Conservation (phyloP, 2,329 filamentous ascomycete species). For the Beauveria australis region DNA sequence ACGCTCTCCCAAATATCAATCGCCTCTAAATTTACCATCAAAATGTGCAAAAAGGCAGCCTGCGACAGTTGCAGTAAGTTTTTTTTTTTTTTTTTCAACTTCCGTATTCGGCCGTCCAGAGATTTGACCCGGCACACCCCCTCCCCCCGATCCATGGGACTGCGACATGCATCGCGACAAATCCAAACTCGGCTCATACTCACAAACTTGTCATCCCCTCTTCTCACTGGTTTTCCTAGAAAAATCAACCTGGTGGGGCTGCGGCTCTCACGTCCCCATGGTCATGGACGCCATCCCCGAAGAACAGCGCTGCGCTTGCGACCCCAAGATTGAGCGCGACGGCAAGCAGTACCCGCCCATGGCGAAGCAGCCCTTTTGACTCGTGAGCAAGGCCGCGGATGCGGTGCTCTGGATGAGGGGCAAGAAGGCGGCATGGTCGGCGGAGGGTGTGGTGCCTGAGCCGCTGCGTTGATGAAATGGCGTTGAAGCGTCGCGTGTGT, state of each 20-base stretch:
- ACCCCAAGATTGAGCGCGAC: slow-evolving; percentile 52
- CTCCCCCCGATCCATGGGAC: neutral
- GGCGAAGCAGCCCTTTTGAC: slow-evolving; percentile 37
- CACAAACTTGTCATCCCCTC: neutral
- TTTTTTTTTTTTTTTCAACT: slow-evolving; percentile 13
- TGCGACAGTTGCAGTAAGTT: slow-evolving; percentile 56
- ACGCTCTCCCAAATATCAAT: too few relatives aligned
- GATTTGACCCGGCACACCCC: too few relatives aligned
- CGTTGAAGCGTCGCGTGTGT: neutral
- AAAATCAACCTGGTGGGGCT: slow-evolving; percentile 58
- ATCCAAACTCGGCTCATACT: neutral
- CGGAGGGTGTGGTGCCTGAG: slow-evolving; percentile 24
- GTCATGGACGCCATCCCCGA: slow-evolving; percentile 54
- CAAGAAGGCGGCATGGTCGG: slow-evolving; percentile 22
- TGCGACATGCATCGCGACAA: neutral
- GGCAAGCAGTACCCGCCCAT: slow-evolving; percentile 59
- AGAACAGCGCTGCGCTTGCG: slow-evolving; percentile 56
- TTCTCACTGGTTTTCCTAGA: slow-evolving; percentile 27
- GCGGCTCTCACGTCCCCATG: slow-evolving; percentile 50
- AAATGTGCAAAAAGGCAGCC: slow-evolving; percentile 58
- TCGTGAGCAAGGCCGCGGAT: slow-evolving; percentile 21
- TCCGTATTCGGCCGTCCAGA: neutral
- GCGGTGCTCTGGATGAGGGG: slow-evolving; percentile 22
- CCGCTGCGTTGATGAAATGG: slow-evolving; percentile 12
- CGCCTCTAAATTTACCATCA: neutral